Evolutionary conservation across 805 yeast genomes (phyloP).

Genomic region (Wickerhamiella australiensis): DNA sequence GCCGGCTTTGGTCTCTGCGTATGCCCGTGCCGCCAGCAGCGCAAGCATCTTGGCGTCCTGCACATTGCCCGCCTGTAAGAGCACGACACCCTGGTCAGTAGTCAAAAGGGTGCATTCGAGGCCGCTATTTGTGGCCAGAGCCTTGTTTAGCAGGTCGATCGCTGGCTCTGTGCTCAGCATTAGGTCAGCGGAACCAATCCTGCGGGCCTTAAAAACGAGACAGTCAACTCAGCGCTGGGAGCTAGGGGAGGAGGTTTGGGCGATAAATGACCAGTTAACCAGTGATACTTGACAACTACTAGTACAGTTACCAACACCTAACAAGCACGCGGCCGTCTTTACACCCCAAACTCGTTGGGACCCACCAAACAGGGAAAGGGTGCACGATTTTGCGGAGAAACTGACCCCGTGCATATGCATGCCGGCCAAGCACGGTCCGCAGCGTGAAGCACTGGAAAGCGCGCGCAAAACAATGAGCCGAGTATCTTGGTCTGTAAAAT

Average conservation of each 20-base stretch:
- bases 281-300: no score
- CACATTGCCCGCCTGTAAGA: not conserved
- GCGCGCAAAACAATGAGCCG: no score
- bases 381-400: not conserved
- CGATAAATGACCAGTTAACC: no score
- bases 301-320: no score
- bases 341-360: no score
- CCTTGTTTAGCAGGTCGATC: conserved; percentile 4
- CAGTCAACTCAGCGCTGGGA: no score
- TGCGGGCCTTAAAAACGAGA: no score
- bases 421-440: not conserved
- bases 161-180: conserved; percentile 11
- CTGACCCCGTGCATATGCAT: conserved; percentile 2
- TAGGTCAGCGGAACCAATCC: no score
- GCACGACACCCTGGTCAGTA: not conserved
- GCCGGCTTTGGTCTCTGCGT: not conserved
- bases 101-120: not conserved
- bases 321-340: not conserved
- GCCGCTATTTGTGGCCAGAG: not conserved
- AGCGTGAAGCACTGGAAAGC: no score
- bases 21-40: conserved; percentile 5
- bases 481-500: not conserved
- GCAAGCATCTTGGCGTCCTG: not conserved
- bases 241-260: no score
- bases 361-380: no score